A percentile compares a stretch with the other conserved stretches of the same genome.
These are phyloP conservation scores for Pseudocercospora vitis DNA, from an alignment of 2,329 filamentous ascomycete species.

Conservation along the genomic window DNA sequence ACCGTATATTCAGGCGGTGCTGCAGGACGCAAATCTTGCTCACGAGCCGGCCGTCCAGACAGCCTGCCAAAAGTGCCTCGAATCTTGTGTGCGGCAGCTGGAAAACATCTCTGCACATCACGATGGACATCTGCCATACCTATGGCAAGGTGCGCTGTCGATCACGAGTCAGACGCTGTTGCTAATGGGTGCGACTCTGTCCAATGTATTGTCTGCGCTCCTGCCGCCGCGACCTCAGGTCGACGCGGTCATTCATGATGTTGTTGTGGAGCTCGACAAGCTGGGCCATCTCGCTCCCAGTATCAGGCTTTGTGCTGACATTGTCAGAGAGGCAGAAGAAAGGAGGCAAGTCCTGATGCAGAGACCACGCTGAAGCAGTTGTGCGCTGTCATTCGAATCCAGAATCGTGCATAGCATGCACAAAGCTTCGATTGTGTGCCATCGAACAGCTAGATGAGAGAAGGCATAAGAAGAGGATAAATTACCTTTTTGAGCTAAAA, in stretches of 20 bases:
- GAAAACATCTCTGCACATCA: conserved; percentile 78
- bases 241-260: conserved; percentile 74
- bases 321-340: conserved; percentile 73
- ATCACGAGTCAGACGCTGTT: conserved; percentile 80
- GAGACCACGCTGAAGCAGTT: conserved; percentile 17
- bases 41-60: conserved; percentile 72
- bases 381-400: too few relatives aligned
- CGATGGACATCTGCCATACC: conserved; percentile 79
- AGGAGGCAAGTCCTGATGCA: conserved; percentile 61
- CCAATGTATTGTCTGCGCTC: conserved; percentile 66
- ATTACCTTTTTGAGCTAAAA: too few relatives aligned
- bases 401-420: too few relatives aligned
- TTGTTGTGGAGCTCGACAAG: conserved; percentile 72
- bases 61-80: conserved; percentile 77
- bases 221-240: conserved; percentile 59
- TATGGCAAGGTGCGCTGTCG: conserved; percentile 81
- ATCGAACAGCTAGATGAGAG: too few relatives aligned
- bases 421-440: too few relatives aligned
- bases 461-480: too few relatives aligned
- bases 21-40: conserved; percentile 73
- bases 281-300: conserved; percentile 76
- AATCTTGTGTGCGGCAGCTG: conserved; percentile 75
- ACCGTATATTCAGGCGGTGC: conserved; percentile 75
- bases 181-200: conserved; percentile 83
- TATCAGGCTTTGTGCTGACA: conserved; percentile 72